Evolutionary conservation across 495 filamentous ascomycete genomes (phyloP).

Genomic region (Friedmanniomyces simplex): DNA sequence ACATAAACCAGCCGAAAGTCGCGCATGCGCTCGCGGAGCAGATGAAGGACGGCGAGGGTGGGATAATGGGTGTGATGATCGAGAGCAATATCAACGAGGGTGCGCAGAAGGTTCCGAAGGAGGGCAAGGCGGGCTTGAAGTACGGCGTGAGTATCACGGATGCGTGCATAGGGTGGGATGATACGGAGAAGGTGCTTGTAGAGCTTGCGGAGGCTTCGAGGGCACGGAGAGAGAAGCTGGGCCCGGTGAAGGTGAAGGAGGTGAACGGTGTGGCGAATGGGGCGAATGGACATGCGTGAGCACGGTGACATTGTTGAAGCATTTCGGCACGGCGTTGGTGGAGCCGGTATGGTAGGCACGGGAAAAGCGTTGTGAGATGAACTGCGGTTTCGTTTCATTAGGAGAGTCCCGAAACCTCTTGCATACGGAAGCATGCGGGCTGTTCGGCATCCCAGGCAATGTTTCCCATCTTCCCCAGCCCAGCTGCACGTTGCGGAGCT

Average conservation of each 20-base stretch:
- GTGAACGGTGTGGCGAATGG: neutral
- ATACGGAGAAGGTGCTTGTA: constrained; percentile 75
- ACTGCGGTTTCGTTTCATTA: neutral
- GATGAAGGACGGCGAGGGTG: constrained; percentile 69
- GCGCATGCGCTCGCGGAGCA: constrained; percentile 73
- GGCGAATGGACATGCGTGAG: constrained; percentile 9
- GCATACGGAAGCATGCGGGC: too few relatives aligned
- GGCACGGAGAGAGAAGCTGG: constrained; percentile 45
- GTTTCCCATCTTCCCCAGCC: too few relatives aligned
- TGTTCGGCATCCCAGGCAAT: too few relatives aligned
- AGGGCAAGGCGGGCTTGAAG: constrained; percentile 80
- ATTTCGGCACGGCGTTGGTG: neutral
- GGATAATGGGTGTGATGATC: constrained; percentile 98
- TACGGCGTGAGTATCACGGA: constrained; percentile 97
- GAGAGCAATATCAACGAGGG: constrained; percentile 95
- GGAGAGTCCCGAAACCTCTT: neutral
- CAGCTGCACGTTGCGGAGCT: too few relatives aligned
- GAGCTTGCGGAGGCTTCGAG: constrained; percentile 72
- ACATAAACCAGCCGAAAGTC: constrained; percentile 95
- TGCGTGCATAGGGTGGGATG: constrained; percentile 91
- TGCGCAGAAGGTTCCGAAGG: constrained; percentile 79
- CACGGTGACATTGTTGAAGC: neutral
- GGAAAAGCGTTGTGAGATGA: neutral
- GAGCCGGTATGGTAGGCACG: neutral
- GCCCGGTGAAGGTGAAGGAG: constrained; percentile 7